Percentiles rank a stretch among this genome's conserved stretches.
Evolutionary conservation across 495 filamentous ascomycete species (phyloP).

Genomic region (Lophiotrema nucula): DNA sequence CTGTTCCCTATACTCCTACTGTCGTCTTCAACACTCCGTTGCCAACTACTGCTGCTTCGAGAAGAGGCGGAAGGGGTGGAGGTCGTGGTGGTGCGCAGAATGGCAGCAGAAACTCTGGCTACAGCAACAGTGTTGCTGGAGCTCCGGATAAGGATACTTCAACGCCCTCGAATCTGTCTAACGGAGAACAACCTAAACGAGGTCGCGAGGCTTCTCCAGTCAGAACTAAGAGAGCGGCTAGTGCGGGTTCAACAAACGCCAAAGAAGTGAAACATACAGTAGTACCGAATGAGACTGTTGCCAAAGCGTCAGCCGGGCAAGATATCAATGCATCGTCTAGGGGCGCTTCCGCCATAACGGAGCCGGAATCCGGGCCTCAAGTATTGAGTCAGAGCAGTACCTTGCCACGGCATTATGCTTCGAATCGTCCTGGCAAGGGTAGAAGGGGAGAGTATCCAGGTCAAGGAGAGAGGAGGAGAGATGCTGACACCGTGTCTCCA

Average conservation of each 20-base stretch:
- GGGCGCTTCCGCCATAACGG: constrained; percentile 13
- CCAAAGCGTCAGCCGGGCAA: constrained; percentile 39
- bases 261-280: constrained; percentile 20
- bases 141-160: constrained; percentile 25
- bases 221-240: constrained; percentile 47
- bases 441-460: constrained; percentile 12
- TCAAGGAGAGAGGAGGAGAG: constrained; percentile 43
- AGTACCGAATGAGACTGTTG: constrained; percentile 40
- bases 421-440: constrained; percentile 14
- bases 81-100: constrained; percentile 59
- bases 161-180: constrained; percentile 6
- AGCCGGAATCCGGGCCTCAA: constrained; percentile 6
- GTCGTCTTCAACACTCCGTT: constrained; percentile 82
- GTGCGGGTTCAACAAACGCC: constrained; percentile 41
- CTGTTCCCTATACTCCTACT: constrained; percentile 67
- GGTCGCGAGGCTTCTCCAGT: constrained; percentile 29
- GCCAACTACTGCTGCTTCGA: constrained; percentile 43
- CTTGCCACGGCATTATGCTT: constrained; percentile 23
- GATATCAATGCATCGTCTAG: constrained; percentile 10
- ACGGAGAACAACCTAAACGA: constrained; percentile 35
- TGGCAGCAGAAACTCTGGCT: constrained; percentile 50
- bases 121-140: constrained; percentile 37
- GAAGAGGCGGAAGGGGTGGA: constrained; percentile 40
- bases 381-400: constrained; percentile 15
- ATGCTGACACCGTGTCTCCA: constrained; percentile 27